These are phyloP conservation scores for Fusarium virguliforme DNA, from an alignment of 2,329 filamentous ascomycete species.

Conservation along the genomic window DNA sequence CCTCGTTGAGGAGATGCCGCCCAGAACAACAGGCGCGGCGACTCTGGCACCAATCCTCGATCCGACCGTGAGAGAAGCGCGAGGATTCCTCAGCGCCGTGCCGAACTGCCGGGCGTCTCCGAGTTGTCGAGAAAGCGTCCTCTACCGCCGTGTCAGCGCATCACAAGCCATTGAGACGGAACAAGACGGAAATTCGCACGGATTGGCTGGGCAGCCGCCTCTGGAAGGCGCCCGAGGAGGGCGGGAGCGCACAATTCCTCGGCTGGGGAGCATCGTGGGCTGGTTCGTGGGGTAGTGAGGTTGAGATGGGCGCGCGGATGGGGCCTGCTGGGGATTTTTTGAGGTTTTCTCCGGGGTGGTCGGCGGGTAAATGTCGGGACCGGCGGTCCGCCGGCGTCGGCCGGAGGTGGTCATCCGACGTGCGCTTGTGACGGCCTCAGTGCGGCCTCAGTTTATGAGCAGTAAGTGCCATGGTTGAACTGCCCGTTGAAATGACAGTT, in stretches of 20 bases:
- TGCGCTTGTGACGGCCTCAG: constrained; percentile 28
- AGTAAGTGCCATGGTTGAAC: neutral
- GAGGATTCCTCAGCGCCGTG: constrained; percentile 51
- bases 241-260: constrained; percentile 61
- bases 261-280: constrained; percentile 63
- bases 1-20: constrained; percentile 53
- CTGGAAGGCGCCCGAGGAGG: constrained; percentile 55
- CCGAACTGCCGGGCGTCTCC: constrained; percentile 57
- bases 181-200: constrained; percentile 42
- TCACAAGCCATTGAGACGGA: constrained; percentile 25
- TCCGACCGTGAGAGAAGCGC: constrained; percentile 40
- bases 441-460: neutral
- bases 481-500: neutral
- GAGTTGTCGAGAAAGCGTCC: constrained; percentile 52
- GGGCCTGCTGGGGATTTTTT: constrained; percentile 51
- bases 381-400: constrained; percentile 29
- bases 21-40: constrained; percentile 52
- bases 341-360: constrained; percentile 26
- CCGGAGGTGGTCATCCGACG: constrained; percentile 32
- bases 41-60: constrained; percentile 47
- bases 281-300: constrained; percentile 44
- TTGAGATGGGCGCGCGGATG: constrained; percentile 39
- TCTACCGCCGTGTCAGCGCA: constrained; percentile 42
- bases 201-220: constrained; percentile 53
- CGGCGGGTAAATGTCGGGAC: constrained; percentile 58